A percentile compares a stretch with the other conserved stretches of the same genome.
phyloP scores from a whole-genome alignment of 345 rosid genomes.

The Theobroma cacao region DNA sequence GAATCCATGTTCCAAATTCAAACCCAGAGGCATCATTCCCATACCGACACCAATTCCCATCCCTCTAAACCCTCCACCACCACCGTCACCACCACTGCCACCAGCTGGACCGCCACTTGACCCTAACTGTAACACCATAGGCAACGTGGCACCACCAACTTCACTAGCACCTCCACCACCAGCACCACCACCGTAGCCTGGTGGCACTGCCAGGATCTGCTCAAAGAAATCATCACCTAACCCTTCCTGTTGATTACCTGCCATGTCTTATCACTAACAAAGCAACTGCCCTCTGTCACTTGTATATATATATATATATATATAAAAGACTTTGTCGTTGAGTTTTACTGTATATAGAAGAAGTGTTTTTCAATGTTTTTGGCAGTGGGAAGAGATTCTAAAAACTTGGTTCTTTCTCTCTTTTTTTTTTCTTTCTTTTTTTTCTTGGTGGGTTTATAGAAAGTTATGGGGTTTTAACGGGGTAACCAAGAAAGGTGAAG shows the following conservation, averaged over 20 bases:
- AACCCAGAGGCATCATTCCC: constrained; percentile 36
- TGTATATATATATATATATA: neutral
- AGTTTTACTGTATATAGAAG: neutral
- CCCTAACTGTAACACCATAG: constrained; percentile 59
- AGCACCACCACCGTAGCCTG: constrained; percentile 37
- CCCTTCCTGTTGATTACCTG: constrained; percentile 53
- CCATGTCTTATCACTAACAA: constrained; percentile 25
- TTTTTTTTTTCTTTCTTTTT: neutral
- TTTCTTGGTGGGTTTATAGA: neutral
- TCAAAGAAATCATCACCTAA: constrained; percentile 72
- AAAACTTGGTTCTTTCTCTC: neutral
- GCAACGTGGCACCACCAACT: constrained; percentile 30
- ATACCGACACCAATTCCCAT: constrained; percentile 28
- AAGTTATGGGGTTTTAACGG: neutral
- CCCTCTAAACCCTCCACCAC: constrained; percentile 24
- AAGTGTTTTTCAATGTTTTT: neutral
- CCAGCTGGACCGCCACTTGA: constrained; percentile 30
- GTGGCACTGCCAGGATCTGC: constrained; percentile 61
- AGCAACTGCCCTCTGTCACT: neutral
- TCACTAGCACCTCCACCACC: constrained; percentile 16
- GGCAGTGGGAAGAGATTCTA: neutral
- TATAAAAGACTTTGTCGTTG: neutral
- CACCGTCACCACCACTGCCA: constrained; percentile 16
- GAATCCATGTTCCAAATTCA: constrained; percentile 42
- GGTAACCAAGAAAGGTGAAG: constrained; percentile 17